These are phyloP conservation scores for Naganishia albida DNA, from an alignment of 1,284 basidiomycete genomes.

Conservation along the genomic window DNA sequence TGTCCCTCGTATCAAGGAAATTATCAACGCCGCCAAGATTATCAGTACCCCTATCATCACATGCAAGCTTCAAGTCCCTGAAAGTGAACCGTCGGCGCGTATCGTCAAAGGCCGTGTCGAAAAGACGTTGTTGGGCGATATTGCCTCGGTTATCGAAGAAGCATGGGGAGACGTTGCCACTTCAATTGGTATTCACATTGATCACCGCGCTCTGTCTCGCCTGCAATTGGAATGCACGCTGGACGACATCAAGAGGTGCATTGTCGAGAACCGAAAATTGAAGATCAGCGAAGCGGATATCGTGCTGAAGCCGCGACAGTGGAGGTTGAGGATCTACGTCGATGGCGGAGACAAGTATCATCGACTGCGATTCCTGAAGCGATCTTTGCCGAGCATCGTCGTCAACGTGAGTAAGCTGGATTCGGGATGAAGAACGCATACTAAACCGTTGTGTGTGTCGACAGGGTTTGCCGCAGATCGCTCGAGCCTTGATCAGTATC, in stretches of 20 bases:
- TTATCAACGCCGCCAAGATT: conserved; percentile 95
- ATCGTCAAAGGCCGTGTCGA: conserved; percentile 97
- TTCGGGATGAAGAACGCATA: too few relatives aligned
- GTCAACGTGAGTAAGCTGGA: conserved; percentile 67
- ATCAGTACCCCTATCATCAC: conserved; percentile 99
- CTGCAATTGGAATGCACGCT: conserved; percentile 83
- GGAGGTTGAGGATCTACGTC: conserved; percentile 81
- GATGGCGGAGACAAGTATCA: conserved; percentile 86
- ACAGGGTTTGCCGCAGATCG: conserved; percentile 78
- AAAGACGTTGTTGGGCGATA: conserved; percentile 90
- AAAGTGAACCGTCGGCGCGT: conserved; percentile 85
- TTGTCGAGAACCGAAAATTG: conserved; percentile 82
- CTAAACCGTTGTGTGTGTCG: neutral
- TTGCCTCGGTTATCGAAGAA: conserved; percentile 91
- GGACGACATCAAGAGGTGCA: conserved; percentile 90
- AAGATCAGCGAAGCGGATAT: conserved; percentile 87
- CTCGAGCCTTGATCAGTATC: conserved; percentile 89
- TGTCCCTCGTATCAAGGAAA: conserved; percentile 99
- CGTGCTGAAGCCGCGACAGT: conserved; percentile 70
- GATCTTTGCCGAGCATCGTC: conserved; percentile 76
- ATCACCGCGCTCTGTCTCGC: conserved; percentile 76
- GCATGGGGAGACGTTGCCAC: conserved; percentile 91
- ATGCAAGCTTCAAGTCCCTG: conserved; percentile 81
- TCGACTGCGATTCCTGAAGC: conserved; percentile 78
- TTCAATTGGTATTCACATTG: conserved; percentile 91